Percentiles rank a stretch among this genome's conserved stretches.
These are phyloP conservation scores for Rhamnella rubrinervis DNA, from an alignment of 331 rosid genomes.

Conservation along the genomic window DNA sequence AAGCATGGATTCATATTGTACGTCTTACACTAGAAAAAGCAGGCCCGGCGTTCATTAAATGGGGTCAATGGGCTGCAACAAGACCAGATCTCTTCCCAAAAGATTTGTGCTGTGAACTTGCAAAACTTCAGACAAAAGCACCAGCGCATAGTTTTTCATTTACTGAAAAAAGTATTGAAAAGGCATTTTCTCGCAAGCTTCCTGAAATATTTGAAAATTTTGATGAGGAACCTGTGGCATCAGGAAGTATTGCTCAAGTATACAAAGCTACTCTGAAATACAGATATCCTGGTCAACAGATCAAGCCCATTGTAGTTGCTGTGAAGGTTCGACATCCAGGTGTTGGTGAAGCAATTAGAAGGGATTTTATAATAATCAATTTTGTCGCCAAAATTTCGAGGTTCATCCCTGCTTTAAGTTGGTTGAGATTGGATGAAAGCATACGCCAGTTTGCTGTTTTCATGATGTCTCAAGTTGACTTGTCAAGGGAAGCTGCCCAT, in stretches of 20 bases:
- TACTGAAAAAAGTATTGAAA: conserved; percentile 61
- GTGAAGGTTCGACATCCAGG: conserved; percentile 88
- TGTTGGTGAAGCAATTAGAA: conserved; percentile 73
- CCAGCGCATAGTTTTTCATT: conserved; percentile 71
- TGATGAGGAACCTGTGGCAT: conserved; percentile 76
- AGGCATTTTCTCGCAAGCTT: conserved; percentile 68
- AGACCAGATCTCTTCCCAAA: conserved; percentile 76
- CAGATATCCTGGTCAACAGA: conserved; percentile 61
- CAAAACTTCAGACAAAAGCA: conserved; percentile 69
- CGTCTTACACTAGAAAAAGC: conserved; percentile 64
- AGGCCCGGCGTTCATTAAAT: conserved; percentile 78
- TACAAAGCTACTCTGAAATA: conserved; percentile 75
- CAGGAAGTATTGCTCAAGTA: conserved; percentile 90
- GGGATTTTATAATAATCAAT: conserved; percentile 65
- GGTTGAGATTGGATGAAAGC: conserved; percentile 78
- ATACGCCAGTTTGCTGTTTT: conserved; percentile 65
- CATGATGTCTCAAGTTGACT: conserved; percentile 87
- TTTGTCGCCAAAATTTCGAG: conserved; percentile 47
- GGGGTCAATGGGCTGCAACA: conserved; percentile 97
- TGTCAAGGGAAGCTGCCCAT: conserved; percentile 86
- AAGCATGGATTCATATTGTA: conserved; percentile 60
- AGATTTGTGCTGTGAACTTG: conserved; percentile 73
- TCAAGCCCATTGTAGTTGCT: conserved; percentile 65
- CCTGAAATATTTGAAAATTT: conserved; percentile 67
- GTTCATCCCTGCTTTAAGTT: conserved; percentile 57